A percentile compares a stretch with the other conserved stretches of the same genome.
Evolutionary conservation across 176 grass and related monocot genomes (phyloP).

Genomic region (Triticum urartu): DNA sequence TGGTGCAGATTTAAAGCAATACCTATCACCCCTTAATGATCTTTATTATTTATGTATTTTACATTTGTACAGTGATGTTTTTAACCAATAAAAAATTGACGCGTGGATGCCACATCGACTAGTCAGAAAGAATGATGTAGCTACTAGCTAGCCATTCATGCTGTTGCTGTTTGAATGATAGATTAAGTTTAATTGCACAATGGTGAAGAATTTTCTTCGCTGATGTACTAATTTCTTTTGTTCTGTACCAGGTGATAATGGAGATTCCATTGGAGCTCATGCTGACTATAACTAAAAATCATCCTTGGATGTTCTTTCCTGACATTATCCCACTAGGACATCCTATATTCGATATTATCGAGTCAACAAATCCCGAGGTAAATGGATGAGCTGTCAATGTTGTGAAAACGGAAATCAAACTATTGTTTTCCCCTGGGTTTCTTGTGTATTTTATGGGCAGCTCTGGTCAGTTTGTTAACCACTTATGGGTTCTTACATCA

Average conservation of each 20-base stretch:
- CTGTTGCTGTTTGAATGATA: background rate
- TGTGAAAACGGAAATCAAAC: background rate
- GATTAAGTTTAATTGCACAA: background rate
- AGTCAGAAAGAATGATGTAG: background rate
- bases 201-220: background rate
- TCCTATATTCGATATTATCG: constrained; percentile 92
- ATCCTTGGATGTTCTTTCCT: constrained; percentile 97
- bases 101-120: background rate
- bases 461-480: background rate
- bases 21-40: background rate
- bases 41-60: background rate
- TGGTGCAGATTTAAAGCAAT: background rate
- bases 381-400: constrained; percentile 8
- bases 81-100: background rate
- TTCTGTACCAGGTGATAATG: constrained; percentile 77
- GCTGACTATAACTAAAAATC: constrained; percentile 87
- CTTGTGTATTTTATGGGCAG: background rate
- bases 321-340: constrained; percentile 84
- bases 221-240: background rate
- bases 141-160: background rate
- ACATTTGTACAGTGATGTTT: background rate
- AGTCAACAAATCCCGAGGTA: constrained; percentile 97
- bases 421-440: background rate
- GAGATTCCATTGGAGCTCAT: constrained; percentile 87
- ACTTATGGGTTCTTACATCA: background rate